A percentile compares a stretch with the other conserved stretches of the same genome.
phyloP scores from a whole-genome alignment of 2,329 filamentous ascomycete species.

The Lasiodiplodia sp. region DNA sequence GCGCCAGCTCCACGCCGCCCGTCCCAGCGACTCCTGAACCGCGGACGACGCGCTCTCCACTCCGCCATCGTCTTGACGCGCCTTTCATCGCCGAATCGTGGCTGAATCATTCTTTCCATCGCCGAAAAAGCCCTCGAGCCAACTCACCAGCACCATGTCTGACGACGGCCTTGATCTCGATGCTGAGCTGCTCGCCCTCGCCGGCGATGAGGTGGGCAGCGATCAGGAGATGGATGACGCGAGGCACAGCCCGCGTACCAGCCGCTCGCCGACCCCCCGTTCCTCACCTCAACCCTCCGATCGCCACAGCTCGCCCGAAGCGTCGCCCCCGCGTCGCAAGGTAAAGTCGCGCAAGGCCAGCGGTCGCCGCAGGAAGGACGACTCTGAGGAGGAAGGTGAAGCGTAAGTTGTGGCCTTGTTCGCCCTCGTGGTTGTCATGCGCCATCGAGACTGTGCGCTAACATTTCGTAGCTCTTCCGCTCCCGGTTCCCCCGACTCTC shows the following conservation, averaged over 20 bases:
- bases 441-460: background rate
- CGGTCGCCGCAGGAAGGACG: slow-evolving; percentile 29
- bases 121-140: background rate
- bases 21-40: slow-evolving; percentile 25
- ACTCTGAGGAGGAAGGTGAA: slow-evolving; percentile 76
- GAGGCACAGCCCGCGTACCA: slow-evolving; percentile 59
- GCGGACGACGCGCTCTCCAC: background rate
- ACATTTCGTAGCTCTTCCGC: slow-evolving; percentile 68
- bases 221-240: slow-evolving; percentile 58
- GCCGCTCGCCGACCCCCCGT: slow-evolving; percentile 61
- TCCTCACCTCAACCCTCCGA: slow-evolving; percentile 45
- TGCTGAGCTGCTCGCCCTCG: slow-evolving; percentile 91
- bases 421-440: background rate
- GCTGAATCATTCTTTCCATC: background rate
- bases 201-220: slow-evolving; percentile 68
- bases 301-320: slow-evolving; percentile 38
- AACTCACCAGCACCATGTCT: slow-evolving; percentile 66
- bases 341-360: slow-evolving; percentile 61
- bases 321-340: slow-evolving; percentile 59
- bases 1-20: slow-evolving; percentile 22
- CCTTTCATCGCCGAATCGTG: slow-evolving; percentile 18
- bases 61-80: background rate
- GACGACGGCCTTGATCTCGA: slow-evolving; percentile 70
- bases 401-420: slow-evolving; percentile 66
- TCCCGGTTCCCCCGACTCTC: slow-evolving; percentile 72